Base-by-base conservation (phyloP, 1,284 basidiomycete species). In the Sanguinoderma infundibulare region DNA sequence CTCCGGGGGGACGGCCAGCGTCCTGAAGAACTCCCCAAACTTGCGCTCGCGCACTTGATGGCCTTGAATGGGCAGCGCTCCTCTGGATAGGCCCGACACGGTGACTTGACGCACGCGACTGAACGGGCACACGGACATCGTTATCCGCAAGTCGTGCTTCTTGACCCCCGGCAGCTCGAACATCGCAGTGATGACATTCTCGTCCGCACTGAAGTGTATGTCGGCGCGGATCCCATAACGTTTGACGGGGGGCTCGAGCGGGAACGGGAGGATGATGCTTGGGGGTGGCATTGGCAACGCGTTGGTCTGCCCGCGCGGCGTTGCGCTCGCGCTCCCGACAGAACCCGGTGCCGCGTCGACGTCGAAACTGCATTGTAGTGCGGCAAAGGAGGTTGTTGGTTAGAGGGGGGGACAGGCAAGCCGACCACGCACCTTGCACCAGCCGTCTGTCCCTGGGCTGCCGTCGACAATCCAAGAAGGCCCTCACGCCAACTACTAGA, bases 81-180 rank as follows among this genome's bases (percentile, higher is more conserved):
- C 70, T 34, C 72, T 69, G 59, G 72, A 71, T 46, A 72, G 71
- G 35, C 86, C 87, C 24, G 75, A 70, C 52, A 90, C 78, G 57
- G 77, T 78, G 63, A 90, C 74, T 68, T 87, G 86, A 67, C 79
- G 82, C 63, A 84, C 78, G 57, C 83, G 78, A 66, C 83, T 89
- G 75, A 81, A 80, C 40, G 78, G 70, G 67, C 84, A 85, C 60
- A 81, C 82, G 44, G 80, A 79, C 61, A 90, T 79, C 50, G 76
- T 78, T 71, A 89, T 74, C 60, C 72, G 78, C 40, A 90, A 65
- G 67, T 87, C 83, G 55, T 72, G 66, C 62, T 78, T 81, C 71
- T 79, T 81, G 66, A 88, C 75, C 30, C 88, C 89, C 9, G 88
- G 89, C 28, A 89, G 74, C 73, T 90, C 87, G 72, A 89, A 80